These are phyloP conservation scores for Akanthomyces dipterigenus DNA, from an alignment of 2,329 filamentous ascomycete species.

Conservation along the genomic window DNA sequence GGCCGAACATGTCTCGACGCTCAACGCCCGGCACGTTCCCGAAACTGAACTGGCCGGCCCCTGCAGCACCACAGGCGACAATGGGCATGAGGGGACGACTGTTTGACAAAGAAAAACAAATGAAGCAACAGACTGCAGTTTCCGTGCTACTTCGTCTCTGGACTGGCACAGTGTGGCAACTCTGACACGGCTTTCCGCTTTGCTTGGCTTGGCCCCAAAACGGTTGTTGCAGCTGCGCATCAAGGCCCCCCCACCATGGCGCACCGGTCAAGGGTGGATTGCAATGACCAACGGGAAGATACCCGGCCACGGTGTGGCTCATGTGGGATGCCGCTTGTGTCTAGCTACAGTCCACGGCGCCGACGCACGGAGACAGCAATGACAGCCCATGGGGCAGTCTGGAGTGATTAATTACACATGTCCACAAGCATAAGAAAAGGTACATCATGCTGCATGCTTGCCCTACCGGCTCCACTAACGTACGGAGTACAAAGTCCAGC, in stretches of 20 bases:
- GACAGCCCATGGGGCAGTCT: slow-evolving; percentile 1
- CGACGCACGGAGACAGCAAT: background rate
- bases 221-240: slow-evolving; percentile 7
- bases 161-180: background rate
- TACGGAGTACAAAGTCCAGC: background rate
- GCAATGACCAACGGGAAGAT: slow-evolving; percentile 12
- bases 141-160: background rate
- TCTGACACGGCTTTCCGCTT: background rate
- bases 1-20: slow-evolving; percentile 7
- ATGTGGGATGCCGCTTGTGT: slow-evolving; percentile 7
- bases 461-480: background rate
- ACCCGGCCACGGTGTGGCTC: background rate
- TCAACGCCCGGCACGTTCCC: background rate
- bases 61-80: background rate
- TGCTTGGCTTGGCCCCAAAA: slow-evolving; percentile 9
- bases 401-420: slow-evolving; percentile 4
- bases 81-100: background rate
- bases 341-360: background rate
- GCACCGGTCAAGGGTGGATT: background rate
- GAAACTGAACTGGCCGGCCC: background rate
- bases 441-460: background rate
- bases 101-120: background rate
- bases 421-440: background rate
- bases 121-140: background rate
- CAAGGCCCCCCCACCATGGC: background rate